phyloP scores from a whole-genome alignment of 805 yeast genomes.

The Wickerhamiella bombiphila region DNA sequence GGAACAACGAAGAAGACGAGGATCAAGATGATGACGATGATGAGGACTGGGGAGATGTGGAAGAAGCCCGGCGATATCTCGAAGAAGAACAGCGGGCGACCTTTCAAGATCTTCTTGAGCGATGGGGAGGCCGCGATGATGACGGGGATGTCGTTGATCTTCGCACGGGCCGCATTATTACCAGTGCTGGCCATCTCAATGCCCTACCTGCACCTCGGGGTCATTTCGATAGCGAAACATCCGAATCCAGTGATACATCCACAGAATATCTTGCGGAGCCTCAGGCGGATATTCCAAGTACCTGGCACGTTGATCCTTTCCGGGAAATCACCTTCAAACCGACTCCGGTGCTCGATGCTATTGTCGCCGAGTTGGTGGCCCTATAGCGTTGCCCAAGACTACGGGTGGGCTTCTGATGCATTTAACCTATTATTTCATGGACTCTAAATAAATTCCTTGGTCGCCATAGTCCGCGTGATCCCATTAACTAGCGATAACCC shows the following conservation, averaged over 20 bases:
- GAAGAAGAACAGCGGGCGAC: slow-evolving; percentile 8
- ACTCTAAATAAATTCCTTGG: too few relatives aligned
- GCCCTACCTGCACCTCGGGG: slow-evolving; percentile 6
- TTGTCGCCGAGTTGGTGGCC: too few relatives aligned
- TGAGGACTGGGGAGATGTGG: slow-evolving; percentile 11
- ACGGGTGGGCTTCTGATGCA: too few relatives aligned
- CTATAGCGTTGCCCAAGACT: too few relatives aligned
- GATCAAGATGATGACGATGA: slow-evolving; percentile 5
- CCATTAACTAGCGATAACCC: too few relatives aligned
- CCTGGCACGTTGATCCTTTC: too few relatives aligned
- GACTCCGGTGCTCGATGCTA: neutral
- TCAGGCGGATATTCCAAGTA: neutral
- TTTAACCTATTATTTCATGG: too few relatives aligned
- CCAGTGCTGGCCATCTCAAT: slow-evolving; percentile 12
- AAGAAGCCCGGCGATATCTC: slow-evolving; percentile 9
- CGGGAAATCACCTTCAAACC: neutral
- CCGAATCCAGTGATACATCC: too few relatives aligned
- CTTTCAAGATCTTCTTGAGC: slow-evolving; percentile 5
- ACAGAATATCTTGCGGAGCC: neutral
- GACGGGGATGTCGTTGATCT: slow-evolving; percentile 16
- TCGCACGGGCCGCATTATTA: slow-evolving; percentile 10
- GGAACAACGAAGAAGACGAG: neutral
- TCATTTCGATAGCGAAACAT: neutral
- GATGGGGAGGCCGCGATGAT: slow-evolving; percentile 8
- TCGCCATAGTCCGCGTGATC: too few relatives aligned